Evolutionary conservation across 2,329 filamentous ascomycete species (phyloP).

Genomic region (Calonectria hawksworthii): DNA sequence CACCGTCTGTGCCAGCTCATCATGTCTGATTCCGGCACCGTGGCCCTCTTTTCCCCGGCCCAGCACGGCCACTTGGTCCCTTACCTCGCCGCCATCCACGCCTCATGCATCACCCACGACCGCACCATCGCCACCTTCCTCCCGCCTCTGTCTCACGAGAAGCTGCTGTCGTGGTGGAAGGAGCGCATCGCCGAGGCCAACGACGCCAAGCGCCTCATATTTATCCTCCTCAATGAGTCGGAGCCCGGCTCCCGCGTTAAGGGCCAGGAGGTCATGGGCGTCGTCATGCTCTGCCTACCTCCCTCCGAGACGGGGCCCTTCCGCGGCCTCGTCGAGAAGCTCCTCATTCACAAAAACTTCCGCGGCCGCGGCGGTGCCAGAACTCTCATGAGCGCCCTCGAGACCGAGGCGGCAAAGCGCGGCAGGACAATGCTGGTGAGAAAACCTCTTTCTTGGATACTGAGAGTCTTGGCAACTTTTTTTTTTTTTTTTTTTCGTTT

Average conservation of each 20-base stretch:
- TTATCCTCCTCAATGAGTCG: slow-evolving; percentile 62
- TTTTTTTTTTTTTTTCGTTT: background rate
- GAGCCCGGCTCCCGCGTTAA: slow-evolving; percentile 52
- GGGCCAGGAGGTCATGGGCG: slow-evolving; percentile 65
- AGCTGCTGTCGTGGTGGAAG: slow-evolving; percentile 71
- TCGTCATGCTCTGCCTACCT: slow-evolving; percentile 68
- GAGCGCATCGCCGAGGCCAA: slow-evolving; percentile 63
- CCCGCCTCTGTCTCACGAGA: slow-evolving; percentile 69
- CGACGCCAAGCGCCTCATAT: slow-evolving; percentile 63
- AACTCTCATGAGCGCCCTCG: slow-evolving; percentile 66
- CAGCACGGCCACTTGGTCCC: slow-evolving; percentile 66
- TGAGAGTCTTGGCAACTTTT: background rate
- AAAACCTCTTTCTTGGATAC: slow-evolving; percentile 25
- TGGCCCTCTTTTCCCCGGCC: slow-evolving; percentile 59
- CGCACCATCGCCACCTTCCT: slow-evolving; percentile 70
- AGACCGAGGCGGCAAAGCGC: slow-evolving; percentile 63
- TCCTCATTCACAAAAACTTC: slow-evolving; percentile 67
- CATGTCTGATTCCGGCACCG: slow-evolving; percentile 52
- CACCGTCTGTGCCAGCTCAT: background rate
- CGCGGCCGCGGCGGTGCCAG: slow-evolving; percentile 66
- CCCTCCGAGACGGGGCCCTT: slow-evolving; percentile 69
- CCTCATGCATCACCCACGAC: slow-evolving; percentile 70
- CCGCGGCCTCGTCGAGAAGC: slow-evolving; percentile 68
- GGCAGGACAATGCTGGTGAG: slow-evolving; percentile 68
- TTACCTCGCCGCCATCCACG: slow-evolving; percentile 71